Conservation (phyloP, 148 eudicot genomes). For the Arctostaphylos glauca region DNA sequence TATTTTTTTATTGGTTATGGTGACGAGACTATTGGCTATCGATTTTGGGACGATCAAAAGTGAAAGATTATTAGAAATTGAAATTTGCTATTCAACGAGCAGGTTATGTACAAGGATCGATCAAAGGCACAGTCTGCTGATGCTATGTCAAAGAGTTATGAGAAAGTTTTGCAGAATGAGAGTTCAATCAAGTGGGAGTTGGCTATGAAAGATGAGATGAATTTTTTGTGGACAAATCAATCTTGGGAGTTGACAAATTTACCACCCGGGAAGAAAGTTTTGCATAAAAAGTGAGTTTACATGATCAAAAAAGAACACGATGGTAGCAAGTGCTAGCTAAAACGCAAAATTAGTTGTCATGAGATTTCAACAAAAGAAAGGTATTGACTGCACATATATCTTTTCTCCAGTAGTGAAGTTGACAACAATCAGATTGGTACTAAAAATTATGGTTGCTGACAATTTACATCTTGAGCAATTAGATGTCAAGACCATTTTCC, state of each 20-base stretch:
- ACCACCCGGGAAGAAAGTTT: neutral
- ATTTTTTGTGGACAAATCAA: too few relatives aligned
- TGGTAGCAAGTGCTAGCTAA: neutral
- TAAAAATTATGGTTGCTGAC: neutral
- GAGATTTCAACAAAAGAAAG: neutral
- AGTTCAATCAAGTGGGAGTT: neutral
- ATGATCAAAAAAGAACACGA: neutral
- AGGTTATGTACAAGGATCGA: too few relatives aligned
- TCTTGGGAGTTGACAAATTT: too few relatives aligned
- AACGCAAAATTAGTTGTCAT: neutral
- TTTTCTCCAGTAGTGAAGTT: too few relatives aligned
- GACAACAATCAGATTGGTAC: too few relatives aligned
- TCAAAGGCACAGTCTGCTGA: too few relatives aligned
- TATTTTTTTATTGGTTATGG: neutral
- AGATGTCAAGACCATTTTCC: neutral
- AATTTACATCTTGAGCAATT: neutral
- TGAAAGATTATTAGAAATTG: neutral
- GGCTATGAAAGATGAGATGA: too few relatives aligned
- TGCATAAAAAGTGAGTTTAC: neutral
- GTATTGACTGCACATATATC: neutral
- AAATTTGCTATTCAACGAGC: neutral
- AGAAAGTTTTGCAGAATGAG: too few relatives aligned
- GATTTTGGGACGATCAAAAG: neutral
- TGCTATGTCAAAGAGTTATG: too few relatives aligned
- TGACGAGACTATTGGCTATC: neutral